A percentile compares a stretch with the other conserved stretches of the same genome.
phyloP scores from a whole-genome alignment of 768 basidiomycete species.

The Auricularia sp. region DNA sequence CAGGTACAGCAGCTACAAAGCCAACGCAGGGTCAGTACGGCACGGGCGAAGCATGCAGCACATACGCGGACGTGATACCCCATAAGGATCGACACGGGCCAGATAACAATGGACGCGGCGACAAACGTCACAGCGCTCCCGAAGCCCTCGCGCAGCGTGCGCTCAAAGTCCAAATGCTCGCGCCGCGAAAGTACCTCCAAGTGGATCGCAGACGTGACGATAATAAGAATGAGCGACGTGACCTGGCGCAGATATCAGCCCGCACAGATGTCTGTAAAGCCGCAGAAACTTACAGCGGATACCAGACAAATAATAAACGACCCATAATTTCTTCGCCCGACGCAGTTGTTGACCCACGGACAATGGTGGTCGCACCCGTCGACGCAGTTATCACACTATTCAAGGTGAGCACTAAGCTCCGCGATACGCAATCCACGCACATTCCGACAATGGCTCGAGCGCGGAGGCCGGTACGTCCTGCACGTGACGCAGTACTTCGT shows the following conservation, averaged over 20 bases:
- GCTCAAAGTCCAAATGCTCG: constrained; percentile 36
- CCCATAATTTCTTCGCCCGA: constrained; percentile 91
- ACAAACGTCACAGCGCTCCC: constrained; percentile 78
- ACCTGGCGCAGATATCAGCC: constrained; percentile 34
- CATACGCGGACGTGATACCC: constrained; percentile 80
- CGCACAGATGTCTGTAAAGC: background rate
- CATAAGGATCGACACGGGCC: constrained; percentile 73
- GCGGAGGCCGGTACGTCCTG: constrained; percentile 82
- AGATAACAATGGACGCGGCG: constrained; percentile 61
- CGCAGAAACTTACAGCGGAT: constrained; percentile 45
- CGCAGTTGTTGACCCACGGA: constrained; percentile 90
- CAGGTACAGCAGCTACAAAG: constrained; percentile 55
- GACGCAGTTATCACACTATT: constrained; percentile 91
- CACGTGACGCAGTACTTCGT: constrained; percentile 94
- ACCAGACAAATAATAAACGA: constrained; percentile 83
- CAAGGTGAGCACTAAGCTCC: constrained; percentile 3
- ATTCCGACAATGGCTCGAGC: constrained; percentile 94
- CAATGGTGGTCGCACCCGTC: constrained; percentile 92
- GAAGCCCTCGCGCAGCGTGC: constrained; percentile 39
- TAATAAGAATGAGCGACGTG: constrained; percentile 62
- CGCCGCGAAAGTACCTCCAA: constrained; percentile 54
- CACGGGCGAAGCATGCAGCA: constrained; percentile 5
- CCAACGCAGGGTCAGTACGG: background rate
- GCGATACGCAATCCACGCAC: constrained; percentile 30
- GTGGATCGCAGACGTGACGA: constrained; percentile 77